Conservation (phyloP, 73 alveolate genomes). For the Effrenium voratum region DNA sequence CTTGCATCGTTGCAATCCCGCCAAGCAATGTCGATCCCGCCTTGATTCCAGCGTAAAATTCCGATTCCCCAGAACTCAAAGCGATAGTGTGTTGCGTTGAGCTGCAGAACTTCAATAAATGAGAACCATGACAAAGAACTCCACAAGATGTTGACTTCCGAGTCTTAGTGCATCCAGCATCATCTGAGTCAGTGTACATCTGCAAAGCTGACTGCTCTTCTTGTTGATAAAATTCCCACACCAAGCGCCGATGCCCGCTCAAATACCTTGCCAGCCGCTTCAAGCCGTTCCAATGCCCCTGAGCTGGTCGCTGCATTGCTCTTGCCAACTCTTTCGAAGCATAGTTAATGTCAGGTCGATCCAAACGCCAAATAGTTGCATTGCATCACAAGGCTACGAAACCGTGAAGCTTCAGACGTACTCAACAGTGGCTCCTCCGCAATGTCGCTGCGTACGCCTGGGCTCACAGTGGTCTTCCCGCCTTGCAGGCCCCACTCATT, state of each 20-base stretch:
- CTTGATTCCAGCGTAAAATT: background rate
- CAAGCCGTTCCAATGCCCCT: background rate
- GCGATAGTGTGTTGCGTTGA: background rate
- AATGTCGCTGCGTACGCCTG: background rate
- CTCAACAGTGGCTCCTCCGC: background rate
- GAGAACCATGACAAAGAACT: background rate
- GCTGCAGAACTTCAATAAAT: background rate
- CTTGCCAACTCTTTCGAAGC: constrained; percentile 1
- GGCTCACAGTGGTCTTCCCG: background rate
- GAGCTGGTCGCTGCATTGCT: background rate
- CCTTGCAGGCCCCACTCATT: background rate
- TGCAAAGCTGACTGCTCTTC: background rate
- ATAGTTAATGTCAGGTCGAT: constrained; percentile 12
- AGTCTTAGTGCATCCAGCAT: background rate
- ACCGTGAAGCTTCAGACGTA: background rate
- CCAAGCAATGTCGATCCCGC: background rate
- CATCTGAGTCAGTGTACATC: background rate
- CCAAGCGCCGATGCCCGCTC: background rate
- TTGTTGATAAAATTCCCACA: background rate
- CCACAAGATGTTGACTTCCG: background rate
- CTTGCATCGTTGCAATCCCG: background rate
- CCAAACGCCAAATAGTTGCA: background rate
- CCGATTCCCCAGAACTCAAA: background rate
- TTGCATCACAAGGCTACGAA: background rate
- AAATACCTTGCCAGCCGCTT: background rate